Evolutionary conservation across 73 alveolate species (phyloP), one percentile per base, ranked within the genome.

Genomic region (Effrenium voratum): DNA sequence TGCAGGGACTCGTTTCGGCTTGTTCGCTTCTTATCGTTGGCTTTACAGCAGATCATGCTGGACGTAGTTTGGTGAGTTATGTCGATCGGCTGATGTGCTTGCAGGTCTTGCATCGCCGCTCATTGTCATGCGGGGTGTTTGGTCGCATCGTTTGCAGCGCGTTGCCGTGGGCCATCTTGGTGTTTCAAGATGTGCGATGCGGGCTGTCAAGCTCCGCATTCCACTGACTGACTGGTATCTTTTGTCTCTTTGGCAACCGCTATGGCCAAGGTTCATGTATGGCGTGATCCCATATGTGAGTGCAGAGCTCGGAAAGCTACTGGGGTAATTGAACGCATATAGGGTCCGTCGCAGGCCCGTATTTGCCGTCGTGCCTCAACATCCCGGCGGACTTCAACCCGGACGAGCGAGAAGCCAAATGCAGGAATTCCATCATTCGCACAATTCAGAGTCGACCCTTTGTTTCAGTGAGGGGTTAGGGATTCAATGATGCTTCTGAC

Each of bases 201-300:
- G n/a, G n/a, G n/a, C n/a, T n/a, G n/a, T n/a, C n/a, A n/a, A n/a
- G n/a, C n/a, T n/a, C n/a, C n/a, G n/a, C n/a, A n/a, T n/a, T n/a
- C n/a, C n/a, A n/a, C n/a, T n/a, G n/a, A n/a, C n/a, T n/a, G n/a
- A n/a, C n/a, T n/a, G n/a, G n/a, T n/a, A n/a, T n/a, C n/a, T n/a
- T n/a, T n/a, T n/a, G n/a, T n/a, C n/a, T n/a, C n/a, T n/a, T n/a
- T n/a, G n/a, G n/a, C n/a, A n/a, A n/a, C n/a, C n/a, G n/a, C n/a
- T n/a, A n/a, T n/a, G n/a, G n/a, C n/a, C n/a, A n/a, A 88, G 95
- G 95, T 88, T 88, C 70, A 88, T 88, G 95, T 88, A 88, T n/a
- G 95, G 95, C 16, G 95, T 88, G 84, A 60, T 88, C 73, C 95
- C 95, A 26, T 88, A 88, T 49, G 70, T 88, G 82, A 66, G 95